Conservation (phyloP, 768 basidiomycete genomes). For the Hygrophoropsis aurantiaca region DNA sequence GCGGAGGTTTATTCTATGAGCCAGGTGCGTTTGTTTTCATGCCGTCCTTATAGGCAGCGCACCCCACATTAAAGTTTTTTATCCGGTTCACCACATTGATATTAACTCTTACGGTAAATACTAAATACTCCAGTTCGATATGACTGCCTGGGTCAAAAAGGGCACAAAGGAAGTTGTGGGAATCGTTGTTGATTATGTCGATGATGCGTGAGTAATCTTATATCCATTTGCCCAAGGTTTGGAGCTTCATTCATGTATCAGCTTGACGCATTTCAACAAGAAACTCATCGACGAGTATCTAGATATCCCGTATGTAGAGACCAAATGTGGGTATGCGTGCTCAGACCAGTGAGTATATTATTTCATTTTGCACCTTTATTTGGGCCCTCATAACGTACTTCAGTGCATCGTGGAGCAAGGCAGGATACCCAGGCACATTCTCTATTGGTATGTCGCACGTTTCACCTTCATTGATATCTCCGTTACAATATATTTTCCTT, state of each 20-base stretch:
- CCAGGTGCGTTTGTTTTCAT: too few species aligned
- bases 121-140: too few species aligned
- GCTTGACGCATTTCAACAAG: conserved; percentile 81
- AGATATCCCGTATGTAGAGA: conserved; percentile 78
- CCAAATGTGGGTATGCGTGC: conserved; percentile 92
- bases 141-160: conserved; percentile 92
- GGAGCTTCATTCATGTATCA: conserved; percentile 28
- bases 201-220: conserved; percentile 46
- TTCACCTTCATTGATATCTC: neutral
- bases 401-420: conserved; percentile 81
- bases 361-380: conserved; percentile 13
- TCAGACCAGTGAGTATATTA: conserved; percentile 75
- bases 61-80: conserved; percentile 19
- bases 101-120: too few species aligned
- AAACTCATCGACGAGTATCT: conserved; percentile 73
- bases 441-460: conserved; percentile 51
- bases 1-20: neutral
- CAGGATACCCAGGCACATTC: conserved; percentile 83
- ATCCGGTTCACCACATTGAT: conserved; percentile 25
- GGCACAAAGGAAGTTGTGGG: conserved; percentile 79
- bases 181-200: conserved; percentile 82
- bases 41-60: too few species aligned
- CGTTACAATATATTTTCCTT: neutral
- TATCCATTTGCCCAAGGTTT: conserved; percentile 28
- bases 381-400: conserved; percentile 27